These are phyloP conservation scores for Gossypium bickii DNA, from an alignment of 345 rosid species.

Conservation along the genomic window DNA sequence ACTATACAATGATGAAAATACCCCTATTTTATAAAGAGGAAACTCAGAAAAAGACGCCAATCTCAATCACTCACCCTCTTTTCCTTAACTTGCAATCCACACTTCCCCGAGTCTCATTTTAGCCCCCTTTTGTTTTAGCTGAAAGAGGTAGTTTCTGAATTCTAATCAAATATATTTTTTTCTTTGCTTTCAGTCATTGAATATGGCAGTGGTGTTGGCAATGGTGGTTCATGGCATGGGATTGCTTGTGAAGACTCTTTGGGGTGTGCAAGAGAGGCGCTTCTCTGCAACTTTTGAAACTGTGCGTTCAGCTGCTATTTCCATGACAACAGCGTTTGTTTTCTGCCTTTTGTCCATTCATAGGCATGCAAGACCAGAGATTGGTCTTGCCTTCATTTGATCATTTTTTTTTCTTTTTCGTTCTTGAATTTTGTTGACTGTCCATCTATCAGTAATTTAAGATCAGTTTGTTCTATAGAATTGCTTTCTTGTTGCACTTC, in stretches of 20 bases:
- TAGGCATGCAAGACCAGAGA: conserved; percentile 20
- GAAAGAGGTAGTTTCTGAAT: neutral
- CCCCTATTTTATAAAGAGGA: neutral
- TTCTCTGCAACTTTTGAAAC: conserved; percentile 25
- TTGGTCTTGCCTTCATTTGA: conserved; percentile 25
- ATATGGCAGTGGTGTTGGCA: conserved; percentile 33
- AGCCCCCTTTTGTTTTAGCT: neutral
- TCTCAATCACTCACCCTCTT: neutral
- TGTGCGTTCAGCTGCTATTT: conserved; percentile 29
- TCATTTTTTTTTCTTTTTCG: neutral
- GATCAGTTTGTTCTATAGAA: neutral
- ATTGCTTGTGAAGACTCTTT: conserved; percentile 22
- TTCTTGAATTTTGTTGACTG: neutral
- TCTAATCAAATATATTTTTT: neutral
- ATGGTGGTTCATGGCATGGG: conserved; percentile 32
- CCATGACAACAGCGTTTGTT: conserved; percentile 32
- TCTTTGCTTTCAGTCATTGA: neutral
- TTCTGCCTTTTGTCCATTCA: conserved; percentile 41
- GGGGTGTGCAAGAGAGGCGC: conserved; percentile 34
- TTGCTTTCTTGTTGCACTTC: neutral
- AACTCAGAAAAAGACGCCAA: neutral
- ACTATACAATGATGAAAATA: neutral
- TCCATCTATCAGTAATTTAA: neutral
- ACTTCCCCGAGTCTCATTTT: neutral
- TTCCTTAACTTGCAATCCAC: conserved; percentile 13